Evolutionary conservation across 192 early-diverging fungal species (phyloP).

Genomic region (Pecoramyces ruminantium): DNA sequence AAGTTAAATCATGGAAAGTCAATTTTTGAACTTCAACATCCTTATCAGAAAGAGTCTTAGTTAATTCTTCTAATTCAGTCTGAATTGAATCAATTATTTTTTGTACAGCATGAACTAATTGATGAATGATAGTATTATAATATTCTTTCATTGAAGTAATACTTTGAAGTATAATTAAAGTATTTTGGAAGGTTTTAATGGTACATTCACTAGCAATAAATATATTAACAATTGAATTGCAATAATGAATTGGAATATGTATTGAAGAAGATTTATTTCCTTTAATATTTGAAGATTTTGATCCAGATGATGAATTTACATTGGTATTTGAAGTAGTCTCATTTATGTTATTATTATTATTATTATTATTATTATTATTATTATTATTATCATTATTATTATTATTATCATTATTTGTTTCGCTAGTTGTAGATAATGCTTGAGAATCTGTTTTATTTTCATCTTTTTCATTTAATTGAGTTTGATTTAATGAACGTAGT

Average conservation of each 20-base stretch:
- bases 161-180: constrained; percentile 75
- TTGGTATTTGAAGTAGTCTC: background rate
- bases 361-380: constrained; percentile 23
- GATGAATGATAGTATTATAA: constrained; percentile 52
- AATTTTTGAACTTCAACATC: constrained; percentile 57
- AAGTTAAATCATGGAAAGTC: constrained; percentile 42
- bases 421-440: background rate
- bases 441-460: background rate
- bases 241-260: constrained; percentile 58
- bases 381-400: too few species aligned
- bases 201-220: constrained; percentile 80
- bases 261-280: constrained; percentile 43
- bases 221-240: constrained; percentile 77
- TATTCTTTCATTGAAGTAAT: constrained; percentile 40
- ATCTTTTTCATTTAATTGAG: background rate
- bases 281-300: background rate
- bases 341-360: constrained; percentile 13
- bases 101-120: constrained; percentile 55
- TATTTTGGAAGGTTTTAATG: constrained; percentile 85
- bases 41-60: constrained; percentile 32
- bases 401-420: constrained; percentile 32
- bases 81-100: constrained; percentile 47
- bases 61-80: constrained; percentile 48
- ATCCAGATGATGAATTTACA: background rate
- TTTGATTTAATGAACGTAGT: constrained; percentile 39